Conservation (phyloP, 352 stramenopile species). For the Phytophthora sansomeana region DNA sequence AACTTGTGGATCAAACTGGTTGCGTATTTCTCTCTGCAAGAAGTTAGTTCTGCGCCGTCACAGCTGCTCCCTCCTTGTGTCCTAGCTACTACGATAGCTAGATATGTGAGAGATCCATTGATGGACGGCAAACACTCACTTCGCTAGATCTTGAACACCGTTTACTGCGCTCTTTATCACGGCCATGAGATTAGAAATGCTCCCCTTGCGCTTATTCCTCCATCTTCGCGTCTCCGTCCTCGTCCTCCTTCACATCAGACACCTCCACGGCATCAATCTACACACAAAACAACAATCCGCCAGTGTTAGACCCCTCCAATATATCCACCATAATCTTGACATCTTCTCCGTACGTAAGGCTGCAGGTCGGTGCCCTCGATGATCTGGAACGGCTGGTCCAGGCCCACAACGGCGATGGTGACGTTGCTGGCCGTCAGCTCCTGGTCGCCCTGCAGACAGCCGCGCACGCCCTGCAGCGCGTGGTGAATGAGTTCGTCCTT, state of each 20-base stretch:
- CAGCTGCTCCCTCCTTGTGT: slow-evolving; percentile 18
- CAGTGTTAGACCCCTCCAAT: slow-evolving; percentile 3
- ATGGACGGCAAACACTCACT: slow-evolving; percentile 11
- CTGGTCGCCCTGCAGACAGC: slow-evolving; percentile 96
- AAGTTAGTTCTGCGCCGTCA: slow-evolving; percentile 20
- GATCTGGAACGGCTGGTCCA: slow-evolving; percentile 94
- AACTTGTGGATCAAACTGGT: slow-evolving; percentile 42
- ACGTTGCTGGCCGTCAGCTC: slow-evolving; percentile 95
- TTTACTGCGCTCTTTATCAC: slow-evolving; percentile 11
- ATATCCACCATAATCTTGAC: not conserved
- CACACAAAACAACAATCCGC: slow-evolving; percentile 1
- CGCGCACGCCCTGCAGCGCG: slow-evolving; percentile 95
- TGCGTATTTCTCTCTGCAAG: slow-evolving; percentile 41
- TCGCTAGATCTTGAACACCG: slow-evolving; percentile 13
- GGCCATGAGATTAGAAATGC: slow-evolving; percentile 12
- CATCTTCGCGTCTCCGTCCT: slow-evolving; percentile 85
- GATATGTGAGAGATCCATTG: slow-evolving; percentile 10
- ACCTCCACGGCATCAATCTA: slow-evolving; percentile 91
- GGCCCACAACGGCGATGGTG: slow-evolving; percentile 94
- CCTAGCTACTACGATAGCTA: slow-evolving; percentile 23
- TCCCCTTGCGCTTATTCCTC: slow-evolving; percentile 60
- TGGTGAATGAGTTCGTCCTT: slow-evolving; percentile 99
- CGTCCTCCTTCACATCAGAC: slow-evolving; percentile 81
- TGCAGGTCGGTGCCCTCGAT: slow-evolving; percentile 95
- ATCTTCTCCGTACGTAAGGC: slow-evolving; percentile 87